Evolutionary conservation across 331 rosid species (phyloP).

Genomic region (Cydonia oblonga): DNA sequence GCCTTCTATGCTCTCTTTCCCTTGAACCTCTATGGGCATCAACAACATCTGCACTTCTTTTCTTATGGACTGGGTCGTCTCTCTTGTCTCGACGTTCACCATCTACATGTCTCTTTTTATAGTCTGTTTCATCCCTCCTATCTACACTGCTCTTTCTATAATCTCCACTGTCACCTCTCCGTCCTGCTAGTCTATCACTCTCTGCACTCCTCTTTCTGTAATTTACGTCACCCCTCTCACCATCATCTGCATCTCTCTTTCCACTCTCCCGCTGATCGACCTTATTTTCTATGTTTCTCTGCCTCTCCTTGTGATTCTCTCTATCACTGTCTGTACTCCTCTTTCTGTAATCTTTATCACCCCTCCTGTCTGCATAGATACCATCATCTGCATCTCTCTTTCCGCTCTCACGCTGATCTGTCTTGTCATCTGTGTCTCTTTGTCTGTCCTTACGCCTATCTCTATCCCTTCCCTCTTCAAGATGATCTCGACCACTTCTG

Average conservation of each 20-base stretch:
- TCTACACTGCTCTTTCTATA: constrained; percentile 28
- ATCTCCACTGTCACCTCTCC: constrained; percentile 15
- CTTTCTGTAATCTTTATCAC: constrained; percentile 28
- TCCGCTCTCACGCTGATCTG: constrained; percentile 26
- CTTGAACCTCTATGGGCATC: constrained; percentile 22
- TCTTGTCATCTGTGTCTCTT: constrained; percentile 28
- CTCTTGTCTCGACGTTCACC: constrained; percentile 24
- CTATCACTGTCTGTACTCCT: not conserved
- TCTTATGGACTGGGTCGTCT: constrained; percentile 27
- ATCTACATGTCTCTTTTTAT: constrained; percentile 20
- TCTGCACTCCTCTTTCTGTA: constrained; percentile 16
- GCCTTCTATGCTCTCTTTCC: constrained; percentile 39
- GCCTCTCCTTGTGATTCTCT: constrained; percentile 17
- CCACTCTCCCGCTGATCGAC: not conserved
- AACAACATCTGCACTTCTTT: constrained; percentile 26
- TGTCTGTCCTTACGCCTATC: constrained; percentile 31
- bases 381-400: constrained; percentile 31
- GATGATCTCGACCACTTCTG: constrained; percentile 24
- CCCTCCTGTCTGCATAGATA: constrained; percentile 18
- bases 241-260: constrained; percentile 13
- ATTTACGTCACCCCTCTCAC: constrained; percentile 13
- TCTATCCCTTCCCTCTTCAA: constrained; percentile 35
- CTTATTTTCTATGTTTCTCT: constrained; percentile 17
- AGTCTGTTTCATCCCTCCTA: constrained; percentile 19
- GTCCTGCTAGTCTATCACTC: constrained; percentile 9